Evolutionary conservation across 768 basidiomycete genomes (phyloP), one percentile per base, ranked within the genome.

Genomic region (Phaffia australis): DNA sequence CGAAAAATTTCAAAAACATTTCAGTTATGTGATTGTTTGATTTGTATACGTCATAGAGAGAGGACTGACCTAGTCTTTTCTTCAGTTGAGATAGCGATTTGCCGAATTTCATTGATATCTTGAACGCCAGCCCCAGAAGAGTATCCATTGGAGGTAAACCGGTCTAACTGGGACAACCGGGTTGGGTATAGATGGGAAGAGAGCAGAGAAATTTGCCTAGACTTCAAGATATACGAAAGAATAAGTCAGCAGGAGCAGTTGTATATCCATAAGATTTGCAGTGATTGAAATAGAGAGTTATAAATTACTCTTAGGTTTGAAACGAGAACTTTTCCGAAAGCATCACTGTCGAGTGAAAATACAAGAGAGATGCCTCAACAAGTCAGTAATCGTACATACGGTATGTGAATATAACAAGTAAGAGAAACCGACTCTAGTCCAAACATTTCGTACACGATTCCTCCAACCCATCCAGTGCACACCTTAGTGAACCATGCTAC

Each of bases 301-400:
- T 65, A 35, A 70, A 78, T 66, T 70, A 88, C 92, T 79, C 82
- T 84, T 58, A 97, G 80, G 76, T 98, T 98, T 56, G 82, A 82
- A 64, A 86, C 77, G 92, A 99, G 97, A 25, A 98, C 88, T 35
- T 81, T 81, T n/a, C 94, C 95, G 77, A 98, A 98, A 0, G 84
- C 72, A 73, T 97, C 94, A 23, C 75, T 75, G 56, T 18, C 27
- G 47, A 16, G 35, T 23, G 18, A 60, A 35, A 56, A 27, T 29
- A 25, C 6, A 35, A 21, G 30, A 21, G 14, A 47, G 6, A 42
- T 42, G 6, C 6, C 35, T 42, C 35, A 42, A 42, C 11, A 11
- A 42, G 4, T 29, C 21, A 18, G 6, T 25, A 35, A 23, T 18
- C n/a, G 0, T 21, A 60, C 21, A 51, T 8, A 23, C 23, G 11